Evolutionary conservation across 495 filamentous ascomycete species (phyloP), one percentile per base, ranked within the genome.

Genomic region (Trichodelitschia bisporula): DNA sequence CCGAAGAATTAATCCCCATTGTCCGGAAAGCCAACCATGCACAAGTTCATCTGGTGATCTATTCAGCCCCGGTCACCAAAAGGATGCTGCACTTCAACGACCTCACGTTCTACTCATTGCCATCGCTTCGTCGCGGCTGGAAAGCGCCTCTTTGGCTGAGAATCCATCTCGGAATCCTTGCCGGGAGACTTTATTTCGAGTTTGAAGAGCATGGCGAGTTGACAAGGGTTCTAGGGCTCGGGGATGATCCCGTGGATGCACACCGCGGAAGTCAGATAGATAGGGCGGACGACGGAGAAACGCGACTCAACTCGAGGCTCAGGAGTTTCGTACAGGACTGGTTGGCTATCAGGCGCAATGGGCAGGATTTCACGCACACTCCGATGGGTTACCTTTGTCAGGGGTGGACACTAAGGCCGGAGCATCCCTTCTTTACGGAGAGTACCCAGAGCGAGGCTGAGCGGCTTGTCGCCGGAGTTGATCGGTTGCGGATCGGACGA

Each of bases 371-470:
- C 10, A 31, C 43, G 15, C 56, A 64, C 19, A 67, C 63, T 0
- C 64, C 60, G 2, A 63, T 69, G 54, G 63, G 63, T 0, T 58
- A 61, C 36, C 43, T 69, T 10, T 59, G 56, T 27, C 56, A 54
- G 1, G 55, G 53, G 1, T 42, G 47, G 36, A 37, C 38, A 4
- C 44, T 66, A 14, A 43, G 36, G 9, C 23, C 34, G 18, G 44
- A 43, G 9, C 57, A 58, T 31, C 50, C 57, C 0, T 62, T 66
- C 42, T 66, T 64, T 43, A 15, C 27, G 14, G 8, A 9, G 16
- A 8, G 8, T 8, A 15, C 8, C 14, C 9, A 8, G 27, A 9
- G 9, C 15, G n/a, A 29, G 9, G 8, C 6, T 6, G 14, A 29
- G 21, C 8, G 9, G 27, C 6, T 10, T 15, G 27, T 15, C 8